phyloP scores from a whole-genome alignment of 1,139 yeast genomes.

The Lizanozyma gosingica region DNA sequence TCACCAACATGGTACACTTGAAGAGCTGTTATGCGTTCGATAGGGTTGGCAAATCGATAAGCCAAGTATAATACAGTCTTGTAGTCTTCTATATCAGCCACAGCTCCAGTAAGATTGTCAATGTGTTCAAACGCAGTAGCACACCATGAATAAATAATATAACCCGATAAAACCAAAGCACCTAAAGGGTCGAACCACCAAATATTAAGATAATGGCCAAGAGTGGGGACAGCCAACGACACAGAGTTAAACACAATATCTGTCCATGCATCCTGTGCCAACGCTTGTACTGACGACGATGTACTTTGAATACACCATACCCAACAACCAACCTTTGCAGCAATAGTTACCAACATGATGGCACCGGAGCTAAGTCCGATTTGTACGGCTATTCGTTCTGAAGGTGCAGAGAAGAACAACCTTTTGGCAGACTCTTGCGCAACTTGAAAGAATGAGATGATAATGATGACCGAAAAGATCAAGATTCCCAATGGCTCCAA shows the following conservation, averaged over 20 bases:
- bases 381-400: slow-evolving; percentile 28
- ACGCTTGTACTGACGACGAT: slow-evolving; percentile 66
- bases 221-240: slow-evolving; percentile 60
- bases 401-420: slow-evolving; percentile 21
- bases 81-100: slow-evolving; percentile 54
- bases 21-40: slow-evolving; percentile 55
- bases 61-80: slow-evolving; percentile 62
- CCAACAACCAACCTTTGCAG: slow-evolving; percentile 54
- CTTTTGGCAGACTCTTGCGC: slow-evolving; percentile 51
- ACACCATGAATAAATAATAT: slow-evolving; percentile 59
- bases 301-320: slow-evolving; percentile 55
- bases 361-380: slow-evolving; percentile 46
- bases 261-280: slow-evolving; percentile 76
- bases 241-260: slow-evolving; percentile 60
- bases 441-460: slow-evolving; percentile 65
- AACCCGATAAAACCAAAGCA: slow-evolving; percentile 53
- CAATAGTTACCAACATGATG: slow-evolving; percentile 58
- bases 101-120: slow-evolving; percentile 66
- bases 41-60: slow-evolving; percentile 59
- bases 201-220: slow-evolving; percentile 40
- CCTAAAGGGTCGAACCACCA: slow-evolving; percentile 79
- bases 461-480: slow-evolving; percentile 63
- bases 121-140: slow-evolving; percentile 62
- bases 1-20: slow-evolving; percentile 78
- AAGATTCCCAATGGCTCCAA: slow-evolving; percentile 74